Evolutionary conservation across 2,329 filamentous ascomycete genomes (phyloP).

Genomic region (Cryphonectria parasitica): DNA sequence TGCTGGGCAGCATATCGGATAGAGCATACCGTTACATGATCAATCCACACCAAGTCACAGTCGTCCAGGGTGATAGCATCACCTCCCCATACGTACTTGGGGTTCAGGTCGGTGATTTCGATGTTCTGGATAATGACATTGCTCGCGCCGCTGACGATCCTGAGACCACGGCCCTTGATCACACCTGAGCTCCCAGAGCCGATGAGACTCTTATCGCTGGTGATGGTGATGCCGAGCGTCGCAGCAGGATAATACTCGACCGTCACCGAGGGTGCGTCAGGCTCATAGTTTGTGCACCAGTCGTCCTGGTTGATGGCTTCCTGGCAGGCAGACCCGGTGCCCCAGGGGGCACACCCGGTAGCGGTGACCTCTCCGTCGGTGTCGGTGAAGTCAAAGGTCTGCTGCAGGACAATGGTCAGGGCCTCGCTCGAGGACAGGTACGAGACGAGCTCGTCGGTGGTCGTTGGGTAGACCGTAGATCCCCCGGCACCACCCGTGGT

Average conservation of each 20-base stretch:
- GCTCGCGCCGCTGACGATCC: constrained; percentile 49
- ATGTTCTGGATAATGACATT: constrained; percentile 67
- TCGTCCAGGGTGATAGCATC: constrained; percentile 59
- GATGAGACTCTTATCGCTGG: constrained; percentile 61
- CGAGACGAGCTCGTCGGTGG: constrained; percentile 58
- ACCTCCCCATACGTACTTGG: constrained; percentile 63
- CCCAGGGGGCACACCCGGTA: constrained; percentile 63
- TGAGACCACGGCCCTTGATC: constrained; percentile 61
- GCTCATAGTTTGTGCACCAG: constrained; percentile 64
- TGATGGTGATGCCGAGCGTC: constrained; percentile 54
- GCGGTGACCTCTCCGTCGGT: constrained; percentile 56
- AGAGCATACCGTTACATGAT: constrained; percentile 46
- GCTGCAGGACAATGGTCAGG: constrained; percentile 56
- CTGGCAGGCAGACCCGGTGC: constrained; percentile 59
- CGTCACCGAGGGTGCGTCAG: constrained; percentile 49
- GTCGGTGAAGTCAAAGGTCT: constrained; percentile 59
- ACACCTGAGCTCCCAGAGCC: constrained; percentile 57
- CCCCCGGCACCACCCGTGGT: constrained; percentile 64
- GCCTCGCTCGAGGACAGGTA: not conserved
- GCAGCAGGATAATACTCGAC: constrained; percentile 57
- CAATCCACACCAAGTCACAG: constrained; percentile 52
- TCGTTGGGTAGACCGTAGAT: constrained; percentile 56
- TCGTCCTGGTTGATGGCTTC: constrained; percentile 62
- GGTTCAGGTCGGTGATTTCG: constrained; percentile 59
- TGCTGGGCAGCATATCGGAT: not conserved